A percentile compares a stretch with the other conserved stretches of the same genome.
Evolutionary conservation across 148 eudicot genomes (phyloP).

Genomic region (Fagopyrum esculentum): DNA sequence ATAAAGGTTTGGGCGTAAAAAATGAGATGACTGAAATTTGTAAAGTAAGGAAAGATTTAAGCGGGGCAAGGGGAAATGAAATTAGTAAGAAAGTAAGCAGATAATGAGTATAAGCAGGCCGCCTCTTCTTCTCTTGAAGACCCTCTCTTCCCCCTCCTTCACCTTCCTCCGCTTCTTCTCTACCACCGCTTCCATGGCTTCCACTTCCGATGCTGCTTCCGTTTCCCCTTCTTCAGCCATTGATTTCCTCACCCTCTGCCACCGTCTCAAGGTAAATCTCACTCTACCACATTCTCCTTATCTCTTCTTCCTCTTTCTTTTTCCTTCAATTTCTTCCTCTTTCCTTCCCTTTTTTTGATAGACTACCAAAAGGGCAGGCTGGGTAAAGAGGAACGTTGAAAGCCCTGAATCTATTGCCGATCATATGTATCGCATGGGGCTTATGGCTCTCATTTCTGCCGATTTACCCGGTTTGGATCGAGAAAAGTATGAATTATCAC

Average conservation of each 20-base stretch:
- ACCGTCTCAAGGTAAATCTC: conserved; percentile 66
- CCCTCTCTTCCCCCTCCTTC: not conserved
- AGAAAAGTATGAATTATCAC: conserved; percentile 49
- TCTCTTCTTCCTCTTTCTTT: not conserved
- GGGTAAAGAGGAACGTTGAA: conserved; percentile 57
- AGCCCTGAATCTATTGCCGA: conserved; percentile 91
- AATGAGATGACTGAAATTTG: no score
- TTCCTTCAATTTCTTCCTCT: not conserved
- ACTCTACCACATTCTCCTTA: not conserved
- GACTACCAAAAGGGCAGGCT: conserved; percentile 91
- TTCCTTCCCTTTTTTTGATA: conserved; percentile 17
- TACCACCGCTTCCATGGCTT: conserved; percentile 6
- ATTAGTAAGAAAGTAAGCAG: no score
- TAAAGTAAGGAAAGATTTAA: no score
- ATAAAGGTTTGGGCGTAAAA: no score
- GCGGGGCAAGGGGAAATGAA: no score
- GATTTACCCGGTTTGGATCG: conserved; percentile 85
- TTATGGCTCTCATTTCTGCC: conserved; percentile 80
- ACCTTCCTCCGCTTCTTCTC: conserved; percentile 3
- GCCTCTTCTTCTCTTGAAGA: not conserved
- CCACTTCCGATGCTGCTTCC: conserved; percentile 20
- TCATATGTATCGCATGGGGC: conserved; percentile 95
- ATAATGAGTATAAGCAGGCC: no score
- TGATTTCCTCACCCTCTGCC: conserved; percentile 85
- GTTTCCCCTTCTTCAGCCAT: conserved; percentile 70